Evolutionary conservation across 257 asterid species (phyloP), one percentile per base, ranked within the genome.

Genomic region (Petunia axillaris): DNA sequence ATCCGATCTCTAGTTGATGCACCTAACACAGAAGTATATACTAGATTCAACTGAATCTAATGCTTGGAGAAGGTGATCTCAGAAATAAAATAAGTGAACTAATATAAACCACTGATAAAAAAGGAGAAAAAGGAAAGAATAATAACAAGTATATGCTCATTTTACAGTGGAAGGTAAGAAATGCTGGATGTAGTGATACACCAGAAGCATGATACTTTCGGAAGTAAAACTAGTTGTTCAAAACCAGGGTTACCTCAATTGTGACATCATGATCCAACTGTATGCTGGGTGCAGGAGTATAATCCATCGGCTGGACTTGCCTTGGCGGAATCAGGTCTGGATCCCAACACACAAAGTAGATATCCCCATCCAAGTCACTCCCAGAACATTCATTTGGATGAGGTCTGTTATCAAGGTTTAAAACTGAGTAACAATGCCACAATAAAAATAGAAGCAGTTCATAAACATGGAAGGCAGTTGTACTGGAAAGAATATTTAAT

Each of bases 351-450:
- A 96, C 98, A 80, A 93, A 94, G 89, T 92, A 96, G 80, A 94
- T 78, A 82, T 96, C 99, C 52, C 99, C 99, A 79, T 96, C 99
- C 90, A 94, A 87, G 83, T 96, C 99, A 77, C 98, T 92, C 79
- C 99, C 97, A 35, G 98, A 96, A 80, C 99, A 96, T 89, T 96
- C 99, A 85, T 94, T 92, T 41, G 99, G 98, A 85, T 93, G 98
- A 36, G 99, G 99, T 80, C 98, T 92, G 86, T 82, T 9, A 79
- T 75, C 52, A 78, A 57, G 71, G 41, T 4, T 48, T 4, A 8
- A 71, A 10, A 68, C 76, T 8, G 4, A 68, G 38, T 8, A 74
- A 64, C 41, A 38, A 58, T 41, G 41, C 36, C 66, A 40, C 8
- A 57, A 75, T 38, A 55, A 59, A 59, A 13, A n/a, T 58, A 9